phyloP scores from a whole-genome alignment of 1,139 yeast species.

The Blastobotrys aristatus region DNA sequence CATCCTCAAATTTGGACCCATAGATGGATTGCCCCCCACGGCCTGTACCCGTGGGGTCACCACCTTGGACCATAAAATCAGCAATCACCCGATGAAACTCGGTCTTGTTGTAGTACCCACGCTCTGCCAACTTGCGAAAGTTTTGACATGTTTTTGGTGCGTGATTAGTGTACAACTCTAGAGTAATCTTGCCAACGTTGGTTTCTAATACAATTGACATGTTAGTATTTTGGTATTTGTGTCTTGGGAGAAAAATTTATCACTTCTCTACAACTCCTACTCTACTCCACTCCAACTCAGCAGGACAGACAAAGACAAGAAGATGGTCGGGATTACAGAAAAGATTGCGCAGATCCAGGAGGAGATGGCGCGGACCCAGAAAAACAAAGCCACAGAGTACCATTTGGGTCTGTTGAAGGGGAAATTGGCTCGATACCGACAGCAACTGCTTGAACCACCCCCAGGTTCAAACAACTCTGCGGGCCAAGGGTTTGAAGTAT shows the following conservation, averaged over 20 bases:
- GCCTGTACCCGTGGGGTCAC: conserved; percentile 37
- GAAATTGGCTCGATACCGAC: conserved; percentile 87
- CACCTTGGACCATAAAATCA: conserved; percentile 40
- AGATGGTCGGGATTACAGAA: conserved; percentile 40
- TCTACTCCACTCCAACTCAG: background rate
- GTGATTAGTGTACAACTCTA: conserved; percentile 31
- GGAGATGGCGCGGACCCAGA: conserved; percentile 91
- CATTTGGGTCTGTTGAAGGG: conserved; percentile 93
- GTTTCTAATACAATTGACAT: conserved; percentile 20
- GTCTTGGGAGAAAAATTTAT: conserved; percentile 4
- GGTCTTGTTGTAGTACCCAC: conserved; percentile 32
- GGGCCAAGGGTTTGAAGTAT: conserved; percentile 93
- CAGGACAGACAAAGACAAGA: background rate
- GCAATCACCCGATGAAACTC: conserved; percentile 40
- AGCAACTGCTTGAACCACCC: conserved; percentile 87
- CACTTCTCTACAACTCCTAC: background rate
- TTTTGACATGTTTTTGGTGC: conserved; percentile 33
- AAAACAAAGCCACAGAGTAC: conserved; percentile 96
- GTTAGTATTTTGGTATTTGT: background rate
- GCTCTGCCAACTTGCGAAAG: conserved; percentile 26
- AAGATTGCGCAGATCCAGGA: conserved; percentile 87
- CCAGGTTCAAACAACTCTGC: conserved; percentile 68
- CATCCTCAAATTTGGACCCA: conserved; percentile 37
- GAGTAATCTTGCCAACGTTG: conserved; percentile 26
- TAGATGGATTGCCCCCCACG: conserved; percentile 33